Evolutionary conservation across 179 eudicot species (phyloP).

Genomic region (Kewa caespitosa): DNA sequence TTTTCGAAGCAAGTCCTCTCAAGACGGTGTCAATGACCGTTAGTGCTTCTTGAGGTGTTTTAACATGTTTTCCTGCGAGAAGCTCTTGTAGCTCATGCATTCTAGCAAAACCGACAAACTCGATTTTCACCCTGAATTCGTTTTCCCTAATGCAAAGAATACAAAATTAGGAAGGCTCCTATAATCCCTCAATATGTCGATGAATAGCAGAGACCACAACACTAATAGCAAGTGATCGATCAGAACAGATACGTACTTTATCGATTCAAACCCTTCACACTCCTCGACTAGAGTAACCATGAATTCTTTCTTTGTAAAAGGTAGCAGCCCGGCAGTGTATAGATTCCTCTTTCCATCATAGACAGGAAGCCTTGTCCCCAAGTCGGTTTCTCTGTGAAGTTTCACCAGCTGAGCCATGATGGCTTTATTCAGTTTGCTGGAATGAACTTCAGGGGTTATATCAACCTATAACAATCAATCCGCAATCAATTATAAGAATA

Average conservation of each 20-base stretch:
- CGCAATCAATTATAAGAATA: conserved; percentile 23
- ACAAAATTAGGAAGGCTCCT: conserved; percentile 8
- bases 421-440: conserved; percentile 62
- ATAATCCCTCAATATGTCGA: background rate
- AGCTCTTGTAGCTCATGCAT: conserved; percentile 62
- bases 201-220: background rate
- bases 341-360: conserved; percentile 76
- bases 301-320: conserved; percentile 67
- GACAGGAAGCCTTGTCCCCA: conserved; percentile 73
- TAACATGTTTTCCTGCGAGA: conserved; percentile 64
- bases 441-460: conserved; percentile 65
- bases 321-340: conserved; percentile 73
- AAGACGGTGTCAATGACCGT: conserved; percentile 66
- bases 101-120: conserved; percentile 60
- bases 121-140: conserved; percentile 58
- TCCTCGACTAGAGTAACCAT: conserved; percentile 45
- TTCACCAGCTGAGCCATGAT: conserved; percentile 68
- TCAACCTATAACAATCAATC: conserved; percentile 47
- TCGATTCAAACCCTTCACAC: conserved; percentile 48
- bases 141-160: conserved; percentile 41
- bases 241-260: conserved; percentile 38
- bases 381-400: conserved; percentile 56
- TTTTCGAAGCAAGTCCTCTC: conserved; percentile 64
- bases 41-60: conserved; percentile 66
- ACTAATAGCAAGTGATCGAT: background rate